phyloP scores from a whole-genome alignment of 495 filamentous ascomycete species.

The Aspergillus leporis region DNA sequence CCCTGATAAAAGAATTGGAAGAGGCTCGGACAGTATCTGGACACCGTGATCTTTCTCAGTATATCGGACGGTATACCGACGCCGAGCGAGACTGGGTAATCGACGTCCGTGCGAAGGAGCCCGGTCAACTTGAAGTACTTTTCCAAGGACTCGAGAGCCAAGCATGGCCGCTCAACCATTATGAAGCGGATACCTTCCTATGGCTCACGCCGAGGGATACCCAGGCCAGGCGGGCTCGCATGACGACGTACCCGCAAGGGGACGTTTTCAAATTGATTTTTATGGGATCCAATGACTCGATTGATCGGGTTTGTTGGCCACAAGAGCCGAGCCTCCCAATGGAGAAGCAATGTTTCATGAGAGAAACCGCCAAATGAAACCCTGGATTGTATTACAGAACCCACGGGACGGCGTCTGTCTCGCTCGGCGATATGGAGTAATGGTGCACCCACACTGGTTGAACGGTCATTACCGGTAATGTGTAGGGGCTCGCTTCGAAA shows the following conservation, averaged over 20 bases:
- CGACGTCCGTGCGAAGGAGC: not conserved
- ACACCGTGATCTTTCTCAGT: not conserved
- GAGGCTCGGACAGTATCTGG: not conserved
- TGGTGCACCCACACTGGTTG: no score
- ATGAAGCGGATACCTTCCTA: not conserved
- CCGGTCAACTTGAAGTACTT: not conserved
- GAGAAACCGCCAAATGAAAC: not conserved
- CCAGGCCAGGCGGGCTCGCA: slow-evolving; percentile 1
- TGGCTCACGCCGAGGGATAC: not conserved
- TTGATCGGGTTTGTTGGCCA: not conserved
- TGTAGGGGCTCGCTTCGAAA: no score
- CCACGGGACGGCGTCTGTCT: no score
- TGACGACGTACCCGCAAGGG: slow-evolving; percentile 1
- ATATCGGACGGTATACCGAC: not conserved
- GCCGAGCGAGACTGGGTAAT: slow-evolving; percentile 1
- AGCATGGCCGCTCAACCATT: not conserved
- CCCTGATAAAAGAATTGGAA: not conserved
- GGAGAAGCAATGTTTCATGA: not conserved
- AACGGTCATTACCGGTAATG: no score
- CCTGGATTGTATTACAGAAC: no score
- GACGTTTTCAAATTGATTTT: not conserved
- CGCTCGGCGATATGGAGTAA: no score
- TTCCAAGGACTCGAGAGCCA: slow-evolving; percentile 3
- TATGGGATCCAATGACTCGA: not conserved
- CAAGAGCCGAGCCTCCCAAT: not conserved